These are phyloP conservation scores for Plasmodium vivax DNA, from an alignment of 169 alveolate genomes.

Conservation along the genomic window DNA sequence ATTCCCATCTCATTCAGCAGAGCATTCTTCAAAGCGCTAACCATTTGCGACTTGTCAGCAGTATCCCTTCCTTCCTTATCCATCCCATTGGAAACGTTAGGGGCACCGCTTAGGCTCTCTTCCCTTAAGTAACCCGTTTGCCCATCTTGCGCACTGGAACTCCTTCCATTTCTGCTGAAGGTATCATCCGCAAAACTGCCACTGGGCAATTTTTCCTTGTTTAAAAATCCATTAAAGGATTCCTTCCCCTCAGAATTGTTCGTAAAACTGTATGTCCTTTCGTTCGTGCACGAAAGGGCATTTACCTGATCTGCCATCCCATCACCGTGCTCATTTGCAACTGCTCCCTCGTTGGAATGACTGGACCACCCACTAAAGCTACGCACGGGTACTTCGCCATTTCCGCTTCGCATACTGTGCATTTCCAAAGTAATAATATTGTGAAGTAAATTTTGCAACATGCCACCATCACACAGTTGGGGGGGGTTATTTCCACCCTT, in stretches of 20 bases:
- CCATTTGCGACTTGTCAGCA: not conserved
- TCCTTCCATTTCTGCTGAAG: not conserved
- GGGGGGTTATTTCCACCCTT: not conserved
- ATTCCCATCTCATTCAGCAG: not conserved
- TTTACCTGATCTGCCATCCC: not conserved
- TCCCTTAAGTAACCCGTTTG: not conserved
- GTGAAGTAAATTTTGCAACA: slow-evolving; percentile 11
- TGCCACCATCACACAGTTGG: not conserved
- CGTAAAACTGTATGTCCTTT: not conserved
- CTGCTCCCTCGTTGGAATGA: not conserved
- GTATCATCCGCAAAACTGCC: not conserved
- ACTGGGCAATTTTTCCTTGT: not conserved
- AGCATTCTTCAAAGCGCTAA: not conserved
- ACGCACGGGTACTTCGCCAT: not conserved
- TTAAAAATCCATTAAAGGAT: not conserved
- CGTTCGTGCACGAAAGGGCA: not conserved
- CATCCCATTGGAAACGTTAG: not conserved
- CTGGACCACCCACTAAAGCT: not conserved
- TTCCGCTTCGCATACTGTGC: not conserved
- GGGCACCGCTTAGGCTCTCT: not conserved
- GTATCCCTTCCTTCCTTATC: not conserved
- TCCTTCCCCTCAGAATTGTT: not conserved
- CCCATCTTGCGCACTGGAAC: not conserved
- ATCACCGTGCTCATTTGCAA: not conserved
- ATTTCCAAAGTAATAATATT: not conserved